Evolutionary conservation across 139 green algal genomes (phyloP).

Genomic region (Klebsormidium nitens): DNA sequence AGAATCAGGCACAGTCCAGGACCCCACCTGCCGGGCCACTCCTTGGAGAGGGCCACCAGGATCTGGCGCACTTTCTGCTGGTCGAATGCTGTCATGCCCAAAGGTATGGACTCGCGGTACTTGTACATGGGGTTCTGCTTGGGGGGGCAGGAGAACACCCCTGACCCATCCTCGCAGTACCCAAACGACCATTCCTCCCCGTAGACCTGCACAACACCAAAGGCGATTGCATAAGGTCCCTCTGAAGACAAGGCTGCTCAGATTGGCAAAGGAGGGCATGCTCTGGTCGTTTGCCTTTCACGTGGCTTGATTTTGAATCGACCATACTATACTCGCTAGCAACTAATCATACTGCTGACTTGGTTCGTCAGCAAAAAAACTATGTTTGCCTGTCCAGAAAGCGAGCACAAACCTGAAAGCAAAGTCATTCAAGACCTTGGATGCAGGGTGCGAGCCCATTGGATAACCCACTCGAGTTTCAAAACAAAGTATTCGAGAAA

Average conservation of each 20-base stretch:
- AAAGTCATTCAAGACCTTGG: too few relatives aligned
- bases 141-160: constrained; percentile 55
- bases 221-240: not conserved
- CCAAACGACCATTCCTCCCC: constrained; percentile 66
- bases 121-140: constrained; percentile 58
- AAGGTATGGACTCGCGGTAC: constrained; percentile 55
- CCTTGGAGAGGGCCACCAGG: constrained; percentile 37
- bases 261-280: not conserved
- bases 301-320: not conserved
- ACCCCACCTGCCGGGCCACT: constrained; percentile 50
- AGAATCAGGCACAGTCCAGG: too few relatives aligned
- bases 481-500: too few relatives aligned
- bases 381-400: too few relatives aligned
- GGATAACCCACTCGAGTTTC: too few relatives aligned
- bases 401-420: too few relatives aligned
- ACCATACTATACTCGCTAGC: not conserved
- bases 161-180: constrained; percentile 60
- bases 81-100: constrained; percentile 50
- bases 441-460: too few relatives aligned
- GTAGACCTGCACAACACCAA: constrained; percentile 23
- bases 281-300: not conserved
- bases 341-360: too few relatives aligned
- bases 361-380: too few relatives aligned
- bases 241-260: not conserved
- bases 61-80: constrained; percentile 23